Percentiles rank a stretch among this genome's conserved stretches.
Evolutionary conservation across 2,329 filamentous ascomycete species (phyloP).

Genomic region (Sclerotinia minor): DNA sequence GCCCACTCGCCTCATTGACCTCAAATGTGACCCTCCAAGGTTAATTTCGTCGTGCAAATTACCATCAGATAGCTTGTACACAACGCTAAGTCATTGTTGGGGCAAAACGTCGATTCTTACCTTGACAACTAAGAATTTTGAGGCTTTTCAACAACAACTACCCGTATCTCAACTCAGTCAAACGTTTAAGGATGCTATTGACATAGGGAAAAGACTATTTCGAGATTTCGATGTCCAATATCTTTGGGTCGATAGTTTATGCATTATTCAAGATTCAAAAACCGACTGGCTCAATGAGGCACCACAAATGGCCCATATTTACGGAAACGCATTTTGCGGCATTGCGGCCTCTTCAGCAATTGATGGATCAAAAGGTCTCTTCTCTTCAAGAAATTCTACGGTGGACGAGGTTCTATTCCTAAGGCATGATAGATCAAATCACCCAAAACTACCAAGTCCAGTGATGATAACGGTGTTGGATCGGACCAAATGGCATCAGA

Average conservation of each 20-base stretch:
- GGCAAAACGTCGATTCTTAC: conserved; percentile 12
- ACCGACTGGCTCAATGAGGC: conserved; percentile 22
- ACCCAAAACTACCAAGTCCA: neutral
- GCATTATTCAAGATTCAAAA: conserved; percentile 23
- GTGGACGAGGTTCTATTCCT: neutral
- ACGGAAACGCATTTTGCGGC: conserved; percentile 14
- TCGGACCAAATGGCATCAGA: neutral
- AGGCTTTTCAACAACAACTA: conserved; percentile 1
- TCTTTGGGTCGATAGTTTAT: conserved; percentile 25
- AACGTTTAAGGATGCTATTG: neutral
- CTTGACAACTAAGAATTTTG: conserved; percentile 7
- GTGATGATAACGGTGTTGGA: neutral
- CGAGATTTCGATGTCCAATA: conserved; percentile 13
- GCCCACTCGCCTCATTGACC: conserved; percentile 2
- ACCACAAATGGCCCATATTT: neutral
- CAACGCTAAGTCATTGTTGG: conserved; percentile 24
- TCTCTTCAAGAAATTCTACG: neutral
- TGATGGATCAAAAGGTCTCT: conserved; percentile 17
- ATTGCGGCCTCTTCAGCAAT: conserved; percentile 10
- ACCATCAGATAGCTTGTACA: neutral
- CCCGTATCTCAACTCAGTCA: neutral
- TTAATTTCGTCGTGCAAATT: neutral
- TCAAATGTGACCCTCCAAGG: neutral
- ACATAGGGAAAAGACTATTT: neutral
- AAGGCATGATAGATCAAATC: neutral